These are phyloP conservation scores for Rhamnella rubrinervis DNA, from an alignment of 331 rosid genomes.

Conservation along the genomic window DNA sequence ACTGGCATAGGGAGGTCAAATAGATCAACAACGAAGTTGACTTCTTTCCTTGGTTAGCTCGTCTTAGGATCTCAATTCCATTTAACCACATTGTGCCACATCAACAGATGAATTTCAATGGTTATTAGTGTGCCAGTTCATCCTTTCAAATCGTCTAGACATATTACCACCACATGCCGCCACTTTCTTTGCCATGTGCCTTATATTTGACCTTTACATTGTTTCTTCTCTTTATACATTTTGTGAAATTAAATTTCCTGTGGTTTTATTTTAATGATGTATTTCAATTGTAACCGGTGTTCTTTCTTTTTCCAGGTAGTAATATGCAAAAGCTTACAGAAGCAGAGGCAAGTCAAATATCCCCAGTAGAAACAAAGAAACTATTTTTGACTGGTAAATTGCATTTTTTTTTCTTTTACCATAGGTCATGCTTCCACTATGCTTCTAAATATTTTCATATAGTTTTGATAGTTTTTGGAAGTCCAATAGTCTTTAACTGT, in stretches of 20 bases:
- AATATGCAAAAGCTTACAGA: constrained; percentile 34
- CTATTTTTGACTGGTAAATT: constrained; percentile 79
- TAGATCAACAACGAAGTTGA: background rate
- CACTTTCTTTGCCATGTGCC: background rate
- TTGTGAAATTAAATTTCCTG: background rate
- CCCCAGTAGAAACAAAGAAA: constrained; percentile 61
- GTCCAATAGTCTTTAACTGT: too few relatives aligned
- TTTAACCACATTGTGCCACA: too few relatives aligned
- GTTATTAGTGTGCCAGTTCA: too few relatives aligned
- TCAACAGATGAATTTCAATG: too few relatives aligned
- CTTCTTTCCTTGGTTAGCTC: background rate
- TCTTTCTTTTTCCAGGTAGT: constrained; percentile 41
- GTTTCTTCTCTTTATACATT: background rate
- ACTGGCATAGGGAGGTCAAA: background rate
- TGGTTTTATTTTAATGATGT: background rate
- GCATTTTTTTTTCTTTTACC: background rate
- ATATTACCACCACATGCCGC: too few relatives aligned
- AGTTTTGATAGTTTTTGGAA: too few relatives aligned
- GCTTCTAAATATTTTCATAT: background rate
- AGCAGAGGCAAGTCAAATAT: constrained; percentile 45
- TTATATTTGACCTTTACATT: background rate
- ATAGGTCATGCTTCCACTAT: background rate
- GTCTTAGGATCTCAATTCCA: background rate
- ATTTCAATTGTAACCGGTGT: background rate
- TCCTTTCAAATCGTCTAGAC: too few relatives aligned